Evolutionary conservation across 2,329 filamentous ascomycete species (phyloP), one percentile per base, ranked within the genome.

Genomic region (Neophaeococcomyces aloes): DNA sequence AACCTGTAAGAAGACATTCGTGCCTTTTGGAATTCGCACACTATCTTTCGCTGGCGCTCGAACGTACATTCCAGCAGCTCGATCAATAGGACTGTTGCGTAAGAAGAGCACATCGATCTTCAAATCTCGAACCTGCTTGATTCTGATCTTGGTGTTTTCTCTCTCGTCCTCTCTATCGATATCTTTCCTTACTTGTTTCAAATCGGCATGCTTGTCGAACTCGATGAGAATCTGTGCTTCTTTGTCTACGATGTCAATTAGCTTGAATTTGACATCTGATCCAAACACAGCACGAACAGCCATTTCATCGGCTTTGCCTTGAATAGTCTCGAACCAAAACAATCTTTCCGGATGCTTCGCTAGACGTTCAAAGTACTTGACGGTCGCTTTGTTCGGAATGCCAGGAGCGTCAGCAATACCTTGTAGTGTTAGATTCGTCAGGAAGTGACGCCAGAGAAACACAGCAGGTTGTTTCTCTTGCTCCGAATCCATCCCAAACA

Each of bases 41-140:
- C 94, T 87, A 61, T 98, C 91, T 1, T 87, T 94, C 14, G 86
- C 88, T 8, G 91, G 91, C n/a, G 87, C 86, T 35, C 86, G 79
- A 18, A 95, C 89, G 60, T 88, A 96, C 46, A 74, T 77, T 4
- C 91, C 91, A 2, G 75, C 74, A 13, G 78, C 59, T 46, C 94
- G 77, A 51, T 70, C 68, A 2, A 63, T 65, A 7, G 29, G 14
- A 21, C 15, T 33, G 15, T 29, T 33, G 2, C 38, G 18, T 6
- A 33, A 13, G 14, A n/a, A 18, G 10, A 30, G 29, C 17, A 31
- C 11, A 15, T 32, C 61, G 7, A 59, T 62, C 47, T 53, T 52
- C 14, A 41, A 34, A 37, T 56, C 44, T 30, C 55, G 31, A 15
- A 34, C 32, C 17, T 17, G 14, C 18, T 17, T n/a, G 23, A 44